Base-by-base conservation (phyloP, 164 flowering plant genomes). In the Liquidambar formosana region DNA sequence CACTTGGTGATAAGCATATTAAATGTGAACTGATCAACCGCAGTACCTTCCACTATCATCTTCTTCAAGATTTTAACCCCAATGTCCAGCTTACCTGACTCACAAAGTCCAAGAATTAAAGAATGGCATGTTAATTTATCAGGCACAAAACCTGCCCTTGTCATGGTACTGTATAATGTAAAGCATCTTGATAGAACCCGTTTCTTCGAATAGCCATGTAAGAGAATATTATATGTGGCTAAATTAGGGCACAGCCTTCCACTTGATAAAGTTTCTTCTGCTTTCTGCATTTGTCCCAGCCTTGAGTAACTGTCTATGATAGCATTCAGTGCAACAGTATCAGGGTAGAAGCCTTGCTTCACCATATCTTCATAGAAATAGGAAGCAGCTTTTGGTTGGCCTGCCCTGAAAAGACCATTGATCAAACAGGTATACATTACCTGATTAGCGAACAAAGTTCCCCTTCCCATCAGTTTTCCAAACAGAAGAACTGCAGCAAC, bases 141-240 rank as follows among this genome's bases (percentile, higher is more conserved):
- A 56, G 91, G 91, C 11, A 72, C 48, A 49, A 83, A 61, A 61
- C 89, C 89, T 21, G 66, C 68, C 33, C 65, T 73, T 27, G 45
- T 53, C 82, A 93, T 75, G 65, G 56, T 41, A 49, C 66, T 77
- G 68, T 84, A 86, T 23, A 85, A 28, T 8, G 45, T 63, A 69
- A 83, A 78, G 76, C 83, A 83, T 60, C 64, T 79, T 0, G 71
- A 49, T 16, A 93, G 56, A 27, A 69, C 72, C 18, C 19, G 13
- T 61, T 69, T 77, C 73, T 79, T 86, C 16, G 95, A 71, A 74
- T 81, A 86, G 18, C 85, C 88, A 73, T 87, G 98, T 71, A 91
- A 76, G 41, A 91, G 89, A 75, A 88, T 88, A 63, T 91, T 93
- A 74, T 76, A 89, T 12, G 98, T 85, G 69, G 76, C 76, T 78